Evolutionary conservation across 345 rosid genomes (phyloP), one percentile per base, ranked within the genome.

Genomic region (Durio zibethinus): DNA sequence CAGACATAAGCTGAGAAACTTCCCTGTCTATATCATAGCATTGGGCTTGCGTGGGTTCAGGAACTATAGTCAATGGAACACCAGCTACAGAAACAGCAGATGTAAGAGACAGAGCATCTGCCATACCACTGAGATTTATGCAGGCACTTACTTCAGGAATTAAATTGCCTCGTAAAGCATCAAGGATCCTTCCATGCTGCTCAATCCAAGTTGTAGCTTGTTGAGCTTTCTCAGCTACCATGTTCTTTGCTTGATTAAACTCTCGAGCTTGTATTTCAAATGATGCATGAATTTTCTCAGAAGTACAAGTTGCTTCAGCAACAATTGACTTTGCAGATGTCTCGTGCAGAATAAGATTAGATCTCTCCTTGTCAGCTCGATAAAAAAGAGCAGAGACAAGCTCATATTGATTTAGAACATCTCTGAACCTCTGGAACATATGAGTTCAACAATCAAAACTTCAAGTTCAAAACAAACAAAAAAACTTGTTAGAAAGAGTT

Each of bases 11-110:
- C 79, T 86, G 87, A 74, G 91, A 87, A 67, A 91, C 90, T 80
- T 94, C 98, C 84, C 86, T 84, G 80, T 92, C 97, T 87, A 92
- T 86, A 65, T 92, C 92, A 74, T 84, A 84, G 87, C 97, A 92
- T 61, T 91, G 97, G 75, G 83, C 92, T 85, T 86, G 97, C 47
- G 97, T 92, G 67, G 98, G 97, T 87, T 94, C 98, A 75, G 98
- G 97, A 83, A 94, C 97, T 25, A 94, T 84, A 79, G 96, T 87
- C 81, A 92, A 83, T 72, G 94, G 98, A 77, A 94, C 88, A 50
- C 94, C 94, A 66, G 96, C 93, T 70, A 81, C 90, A 59, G 87
- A 77, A 81, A 92, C 97, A 76, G 97, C 98, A 40, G 96, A 90
- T 74, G 85, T 88, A 84, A 94, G 92, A 76, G 96, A 90, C 72